Conservation (phyloP, 2,329 filamentous ascomycete species). For the Aureobasidium sp. region DNA sequence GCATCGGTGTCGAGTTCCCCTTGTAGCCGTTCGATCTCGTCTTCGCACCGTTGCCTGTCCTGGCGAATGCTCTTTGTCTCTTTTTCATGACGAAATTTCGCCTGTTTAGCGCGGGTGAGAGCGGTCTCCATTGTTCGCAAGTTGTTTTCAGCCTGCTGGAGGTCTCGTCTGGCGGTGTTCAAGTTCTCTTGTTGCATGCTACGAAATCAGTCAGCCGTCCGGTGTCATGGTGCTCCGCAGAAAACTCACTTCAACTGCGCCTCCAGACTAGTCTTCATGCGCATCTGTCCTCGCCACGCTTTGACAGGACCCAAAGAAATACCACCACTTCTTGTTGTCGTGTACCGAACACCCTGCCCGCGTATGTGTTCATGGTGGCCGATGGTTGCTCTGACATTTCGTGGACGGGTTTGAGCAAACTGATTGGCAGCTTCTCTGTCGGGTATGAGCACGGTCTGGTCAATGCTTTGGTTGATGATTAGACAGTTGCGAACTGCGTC, state of each 20-base stretch:
- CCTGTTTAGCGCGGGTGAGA: slow-evolving; percentile 55
- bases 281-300: slow-evolving; percentile 60
- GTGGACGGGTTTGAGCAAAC: slow-evolving; percentile 73
- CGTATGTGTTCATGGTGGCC: slow-evolving; percentile 60
- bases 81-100: slow-evolving; percentile 56
- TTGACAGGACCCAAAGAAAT: slow-evolving; percentile 59
- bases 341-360: slow-evolving; percentile 68
- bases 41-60: slow-evolving; percentile 65
- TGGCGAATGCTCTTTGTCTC: slow-evolving; percentile 57
- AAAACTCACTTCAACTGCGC: slow-evolving; percentile 29
- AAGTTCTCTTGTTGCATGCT: slow-evolving; percentile 47
- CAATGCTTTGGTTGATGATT: slow-evolving; percentile 84
- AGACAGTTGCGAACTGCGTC: slow-evolving; percentile 81
- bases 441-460: slow-evolving; percentile 84
- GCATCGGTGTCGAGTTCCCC: slow-evolving; percentile 64
- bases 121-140: slow-evolving; percentile 54
- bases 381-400: slow-evolving; percentile 77
- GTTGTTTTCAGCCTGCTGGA: slow-evolving; percentile 58
- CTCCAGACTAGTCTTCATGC: slow-evolving; percentile 54
- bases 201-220: not conserved
- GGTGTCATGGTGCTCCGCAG: not conserved
- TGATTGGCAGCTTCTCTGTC: slow-evolving; percentile 71
- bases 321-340: slow-evolving; percentile 53
- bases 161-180: slow-evolving; percentile 46
- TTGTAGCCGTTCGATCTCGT: slow-evolving; percentile 71